Percentiles rank a stretch among this genome's conserved stretches.
These are phyloP conservation scores for Macrocybe gigantea DNA, from an alignment of 768 basidiomycete genomes.

Conservation along the genomic window DNA sequence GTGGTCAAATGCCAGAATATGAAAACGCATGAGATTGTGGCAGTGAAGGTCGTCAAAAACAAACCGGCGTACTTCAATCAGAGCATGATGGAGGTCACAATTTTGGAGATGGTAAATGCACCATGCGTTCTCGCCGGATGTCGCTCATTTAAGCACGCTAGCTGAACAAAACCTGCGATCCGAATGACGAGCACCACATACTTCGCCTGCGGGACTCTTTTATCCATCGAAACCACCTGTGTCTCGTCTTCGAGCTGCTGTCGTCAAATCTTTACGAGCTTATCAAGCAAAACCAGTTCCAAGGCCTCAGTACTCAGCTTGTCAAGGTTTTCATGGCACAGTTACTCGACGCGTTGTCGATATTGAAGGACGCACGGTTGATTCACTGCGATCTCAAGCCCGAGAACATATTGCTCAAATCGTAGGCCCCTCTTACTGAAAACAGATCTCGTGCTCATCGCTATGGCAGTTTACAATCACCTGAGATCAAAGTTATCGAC, in stretches of 20 bases:
- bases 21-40: conserved; percentile 98
- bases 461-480: conserved; percentile 76
- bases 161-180: conserved; percentile 94
- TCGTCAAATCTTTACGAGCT: conserved; percentile 98
- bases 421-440: conserved; percentile 40
- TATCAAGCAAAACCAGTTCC: conserved; percentile 99
- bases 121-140: background rate
- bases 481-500: conserved; percentile 98
- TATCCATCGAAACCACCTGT: conserved; percentile 93
- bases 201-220: conserved; percentile 93
- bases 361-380: conserved; percentile 91
- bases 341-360: conserved; percentile 83
- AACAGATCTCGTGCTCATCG: background rate
- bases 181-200: conserved; percentile 94
- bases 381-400: conserved; percentile 99
- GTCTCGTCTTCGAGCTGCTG: conserved; percentile 95
- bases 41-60: conserved; percentile 99
- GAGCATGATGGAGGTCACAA: conserved; percentile 99
- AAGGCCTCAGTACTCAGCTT: conserved; percentile 92
- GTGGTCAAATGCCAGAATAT: conserved; percentile 99
- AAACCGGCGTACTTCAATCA: conserved; percentile 99
- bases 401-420: conserved; percentile 96
- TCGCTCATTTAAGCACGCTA: conserved; percentile 20
- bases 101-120: conserved; percentile 80
- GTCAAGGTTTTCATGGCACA: conserved; percentile 99